Evolutionary conservation across 768 basidiomycete species (phyloP), one percentile per base, ranked within the genome.

Genomic region (Rhizopogon vulgaris): DNA sequence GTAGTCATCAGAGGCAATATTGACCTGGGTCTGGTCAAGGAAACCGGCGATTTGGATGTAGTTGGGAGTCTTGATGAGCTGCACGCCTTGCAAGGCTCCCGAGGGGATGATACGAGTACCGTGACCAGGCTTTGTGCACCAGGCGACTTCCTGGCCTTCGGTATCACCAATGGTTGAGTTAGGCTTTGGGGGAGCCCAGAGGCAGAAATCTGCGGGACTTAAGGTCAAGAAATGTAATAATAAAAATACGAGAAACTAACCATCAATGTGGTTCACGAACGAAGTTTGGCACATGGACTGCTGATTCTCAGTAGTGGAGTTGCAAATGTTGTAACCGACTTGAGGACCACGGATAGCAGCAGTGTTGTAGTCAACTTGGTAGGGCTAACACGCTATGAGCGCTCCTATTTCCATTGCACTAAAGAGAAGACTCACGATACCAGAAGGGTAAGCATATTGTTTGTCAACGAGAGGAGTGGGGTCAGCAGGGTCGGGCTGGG

Each of bases 91-190:
- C 30, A 90, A 65, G 30, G 86, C 75, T 17, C 83, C 84, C 0
- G 62, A 66, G n/a, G 86, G 87, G 32, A 92, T 87, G 49, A 84
- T 61, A 52, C 90, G 85, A 3, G 86, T 82, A 2, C 90, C 90
- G 49, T 77, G 79, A 6, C 79, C 79, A 1, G 75, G 74, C 63
- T 84, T 80, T n/a, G 82, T 80, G 70, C 88, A 93, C 77, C 80
- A 93, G 1, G 87, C 81, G 9, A 92, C 84, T 60, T 80, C 82
- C 62, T 80, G 72, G 38, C 77, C 82, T 63, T 93, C 90, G 2
- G 77, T 78, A 53, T 85, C 75, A 32, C 76, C 84, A 40, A 92
- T 82, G 15, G 69, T 65, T 12, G 76, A 71, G 63, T 79, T 72
- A 3, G 77, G 70, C n/a, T 68, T 66, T 1, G 73, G 58, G 0